Conservation (phyloP, 2,329 filamentous ascomycete genomes). For the Paraphoma sp. region DNA sequence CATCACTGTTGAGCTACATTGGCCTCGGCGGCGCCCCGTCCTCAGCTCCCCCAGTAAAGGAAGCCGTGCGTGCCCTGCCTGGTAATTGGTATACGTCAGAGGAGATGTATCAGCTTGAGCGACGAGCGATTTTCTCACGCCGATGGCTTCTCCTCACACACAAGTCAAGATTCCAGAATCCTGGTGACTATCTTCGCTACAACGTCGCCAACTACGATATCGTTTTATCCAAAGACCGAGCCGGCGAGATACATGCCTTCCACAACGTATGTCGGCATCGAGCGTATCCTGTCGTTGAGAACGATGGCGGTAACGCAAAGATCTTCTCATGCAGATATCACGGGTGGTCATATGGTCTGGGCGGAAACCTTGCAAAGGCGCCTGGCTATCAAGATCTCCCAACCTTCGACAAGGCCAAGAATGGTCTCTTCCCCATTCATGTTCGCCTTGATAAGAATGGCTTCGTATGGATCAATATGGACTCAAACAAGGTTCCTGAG, state of each 20-base stretch:
- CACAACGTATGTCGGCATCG: constrained; percentile 57
- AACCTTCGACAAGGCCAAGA: constrained; percentile 49
- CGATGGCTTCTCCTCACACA: constrained; percentile 65
- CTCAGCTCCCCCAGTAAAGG: constrained; percentile 22
- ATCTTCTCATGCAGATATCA: constrained; percentile 56
- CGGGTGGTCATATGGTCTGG: constrained; percentile 55
- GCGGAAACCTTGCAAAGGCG: constrained; percentile 53
- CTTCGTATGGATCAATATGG: constrained; percentile 48
- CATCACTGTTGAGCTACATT: constrained; percentile 36
- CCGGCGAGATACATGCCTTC: constrained; percentile 49
- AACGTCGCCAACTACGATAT: constrained; percentile 53
- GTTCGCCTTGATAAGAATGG: constrained; percentile 40
- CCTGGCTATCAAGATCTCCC: constrained; percentile 50
- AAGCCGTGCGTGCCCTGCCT: constrained; percentile 51
- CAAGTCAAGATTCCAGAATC: constrained; percentile 56
- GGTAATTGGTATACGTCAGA: constrained; percentile 49
- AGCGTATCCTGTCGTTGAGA: constrained; percentile 51
- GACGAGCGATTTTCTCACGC: constrained; percentile 60
- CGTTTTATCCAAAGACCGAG: constrained; percentile 45
- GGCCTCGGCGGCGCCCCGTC: constrained; percentile 26
- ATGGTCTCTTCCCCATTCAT: constrained; percentile 45
- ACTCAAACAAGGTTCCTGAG: constrained; percentile 38
- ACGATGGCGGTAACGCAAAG: constrained; percentile 46
- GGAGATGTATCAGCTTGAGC: constrained; percentile 56
- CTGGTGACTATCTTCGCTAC: constrained; percentile 64